These are phyloP conservation scores for Fennellomyces sp. DNA, from an alignment of 371 early-diverging fungal genomes.

Conservation along the genomic window DNA sequence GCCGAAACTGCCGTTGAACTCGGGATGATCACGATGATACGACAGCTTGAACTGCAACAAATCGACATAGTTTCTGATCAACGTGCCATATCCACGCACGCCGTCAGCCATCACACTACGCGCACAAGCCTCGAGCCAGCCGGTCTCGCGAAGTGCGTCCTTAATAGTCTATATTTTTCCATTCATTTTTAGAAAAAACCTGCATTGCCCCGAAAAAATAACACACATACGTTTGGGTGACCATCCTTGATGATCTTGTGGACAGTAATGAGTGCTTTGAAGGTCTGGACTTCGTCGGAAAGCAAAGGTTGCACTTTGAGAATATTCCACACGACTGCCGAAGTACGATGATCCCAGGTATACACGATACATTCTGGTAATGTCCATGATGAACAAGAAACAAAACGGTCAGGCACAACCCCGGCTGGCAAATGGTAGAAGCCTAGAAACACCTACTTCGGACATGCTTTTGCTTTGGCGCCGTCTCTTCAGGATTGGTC, in stretches of 20 bases:
- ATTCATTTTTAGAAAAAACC: not conserved
- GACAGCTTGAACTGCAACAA: slow-evolving; percentile 89
- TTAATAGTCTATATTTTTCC: slow-evolving; percentile 62
- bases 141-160: slow-evolving; percentile 75
- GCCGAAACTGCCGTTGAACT: slow-evolving; percentile 94
- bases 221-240: slow-evolving; percentile 69
- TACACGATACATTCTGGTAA: slow-evolving; percentile 82
- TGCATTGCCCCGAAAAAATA: not conserved
- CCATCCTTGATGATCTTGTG: slow-evolving; percentile 97
- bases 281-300: slow-evolving; percentile 91
- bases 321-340: slow-evolving; percentile 86
- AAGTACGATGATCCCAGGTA: slow-evolving; percentile 93
- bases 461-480: slow-evolving; percentile 98
- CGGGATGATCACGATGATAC: slow-evolving; percentile 90
- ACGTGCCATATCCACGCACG: slow-evolving; percentile 78
- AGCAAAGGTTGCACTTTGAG: slow-evolving; percentile 86
- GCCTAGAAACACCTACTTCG: too few relatives aligned
- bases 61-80: slow-evolving; percentile 92
- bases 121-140: slow-evolving; percentile 71
- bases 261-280: slow-evolving; percentile 92
- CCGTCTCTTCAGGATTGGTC: slow-evolving; percentile 85
- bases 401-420: not conserved
- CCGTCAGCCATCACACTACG: slow-evolving; percentile 66
- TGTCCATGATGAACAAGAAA: slow-evolving; percentile 1
- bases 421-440: too few relatives aligned